A percentile compares a stretch with the other conserved stretches of the same genome.
Evolutionary conservation across 139 green algal species (phyloP).

Genomic region (Astrephomene gubernaculifera): DNA sequence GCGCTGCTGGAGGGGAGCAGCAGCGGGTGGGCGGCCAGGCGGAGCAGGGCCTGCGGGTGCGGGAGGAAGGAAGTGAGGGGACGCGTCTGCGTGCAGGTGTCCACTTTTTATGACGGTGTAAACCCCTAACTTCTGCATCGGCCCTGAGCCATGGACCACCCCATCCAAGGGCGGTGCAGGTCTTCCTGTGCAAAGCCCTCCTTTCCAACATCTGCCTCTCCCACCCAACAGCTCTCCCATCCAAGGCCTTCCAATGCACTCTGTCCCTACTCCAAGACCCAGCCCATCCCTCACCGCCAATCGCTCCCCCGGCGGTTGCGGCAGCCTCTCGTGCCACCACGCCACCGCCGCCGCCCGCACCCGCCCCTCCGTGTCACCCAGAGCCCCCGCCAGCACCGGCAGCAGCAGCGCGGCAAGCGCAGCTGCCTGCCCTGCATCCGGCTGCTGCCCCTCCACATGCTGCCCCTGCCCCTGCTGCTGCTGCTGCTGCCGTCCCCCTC

Average conservation of each 20-base stretch:
- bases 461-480: neutral
- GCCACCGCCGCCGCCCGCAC: constrained; percentile 4
- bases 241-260: neutral
- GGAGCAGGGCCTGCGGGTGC: constrained; percentile 6
- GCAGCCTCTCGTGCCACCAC: constrained; percentile 25
- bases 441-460: too few relatives aligned
- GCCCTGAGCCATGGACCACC: too few relatives aligned
- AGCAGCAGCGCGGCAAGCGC: constrained; percentile 20
- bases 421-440: neutral
- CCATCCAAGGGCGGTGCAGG: too few relatives aligned
- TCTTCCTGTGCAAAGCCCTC: too few relatives aligned
- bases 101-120: too few relatives aligned
- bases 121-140: too few relatives aligned
- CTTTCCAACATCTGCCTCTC: too few relatives aligned
- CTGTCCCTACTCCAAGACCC: too few relatives aligned
- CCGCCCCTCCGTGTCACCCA: constrained; percentile 5
- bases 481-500: neutral
- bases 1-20: neutral
- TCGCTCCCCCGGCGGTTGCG: constrained; percentile 11
- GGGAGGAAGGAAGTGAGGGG: neutral
- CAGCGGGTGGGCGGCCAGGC: neutral
- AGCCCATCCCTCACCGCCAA: constrained; percentile 9
- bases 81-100: too few relatives aligned
- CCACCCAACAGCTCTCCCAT: neutral
- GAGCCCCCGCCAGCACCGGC: constrained; percentile 8